Percentiles rank a stretch among this genome's conserved stretches.
phyloP scores from a whole-genome alignment of 2,329 filamentous ascomycete species.

The Colletotrichum cordylinicola region DNA sequence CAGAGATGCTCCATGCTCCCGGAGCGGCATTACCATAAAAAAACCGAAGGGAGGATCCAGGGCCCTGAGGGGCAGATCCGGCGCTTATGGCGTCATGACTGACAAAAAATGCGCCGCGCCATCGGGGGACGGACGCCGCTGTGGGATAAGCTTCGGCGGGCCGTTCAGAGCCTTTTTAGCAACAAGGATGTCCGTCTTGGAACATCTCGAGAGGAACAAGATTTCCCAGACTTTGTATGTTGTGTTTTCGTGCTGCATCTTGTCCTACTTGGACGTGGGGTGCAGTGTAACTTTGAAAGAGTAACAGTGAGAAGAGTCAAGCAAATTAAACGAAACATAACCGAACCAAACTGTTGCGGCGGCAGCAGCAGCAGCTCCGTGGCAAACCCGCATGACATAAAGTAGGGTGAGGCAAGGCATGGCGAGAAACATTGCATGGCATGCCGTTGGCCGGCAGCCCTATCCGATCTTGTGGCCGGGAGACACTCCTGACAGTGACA shows the following conservation, averaged over 20 bases:
- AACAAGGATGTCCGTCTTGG: background rate
- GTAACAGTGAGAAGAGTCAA: background rate
- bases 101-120: background rate
- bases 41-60: background rate
- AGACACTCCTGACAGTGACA: background rate
- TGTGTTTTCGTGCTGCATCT: background rate
- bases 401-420: background rate
- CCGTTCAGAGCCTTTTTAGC: background rate
- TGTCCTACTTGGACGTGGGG: background rate
- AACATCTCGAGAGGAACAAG: background rate
- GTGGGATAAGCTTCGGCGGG: background rate
- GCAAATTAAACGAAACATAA: background rate
- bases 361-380: background rate
- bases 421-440: background rate
- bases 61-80: background rate
- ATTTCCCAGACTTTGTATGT: background rate
- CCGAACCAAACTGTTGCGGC: background rate
- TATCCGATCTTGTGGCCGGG: background rate
- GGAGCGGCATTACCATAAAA: background rate
- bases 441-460: background rate
- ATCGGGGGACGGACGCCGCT: background rate
- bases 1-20: background rate
- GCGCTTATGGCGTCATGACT: slow-evolving; percentile 19
- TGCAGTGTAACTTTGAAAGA: background rate
- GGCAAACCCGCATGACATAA: background rate